Evolutionary conservation across 768 basidiomycete species (phyloP), one percentile per base, ranked within the genome.

Genomic region (Filobasidium wieringae): DNA sequence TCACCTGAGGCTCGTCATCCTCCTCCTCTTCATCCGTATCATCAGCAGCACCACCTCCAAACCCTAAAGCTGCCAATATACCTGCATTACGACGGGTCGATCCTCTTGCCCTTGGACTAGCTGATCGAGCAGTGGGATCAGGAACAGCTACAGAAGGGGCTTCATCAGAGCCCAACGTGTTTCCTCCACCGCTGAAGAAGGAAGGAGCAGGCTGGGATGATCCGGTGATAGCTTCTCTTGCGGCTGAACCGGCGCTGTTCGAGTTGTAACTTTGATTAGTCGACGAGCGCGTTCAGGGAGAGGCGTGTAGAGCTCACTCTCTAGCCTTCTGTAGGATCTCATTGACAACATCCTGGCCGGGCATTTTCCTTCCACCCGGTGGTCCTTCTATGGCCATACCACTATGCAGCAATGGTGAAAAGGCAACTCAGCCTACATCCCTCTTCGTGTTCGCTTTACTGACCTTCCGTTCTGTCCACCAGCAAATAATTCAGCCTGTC

Each of bases 371-470:
- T 39, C 58, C 59, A 19, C 7, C 15, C 30, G 59, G 71, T 1
- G 93, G 93, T 68, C 89, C 90, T 74, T 93, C 81, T 1, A 97
- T 79, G 1, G 84, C 86, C 45, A 99, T 79, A 1, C 92, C 93
- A 72, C 91, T 96, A 68, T 4, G 47, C 43, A 19, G 7, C 43
- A 47, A 26, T 24, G 9, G n/a, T 37, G 11, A 37, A 37, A 37
- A n/a, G n/a, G 36, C 36, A 37, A 9, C 11, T 11, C 17, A 40
- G 22, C 11, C 15, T 11, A 11, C 5, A 40, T 4, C 5, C 12
- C 19, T 19, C 53, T 27, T n/a, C 17, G 5, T 26, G n/a, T n/a
- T n/a, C n/a, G n/a, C n/a, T n/a, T n/a, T n/a, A n/a, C 4, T 19
- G 31, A 51, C 50, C 51, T 52, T 39, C 41, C 60, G 31, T 31